These are phyloP conservation scores for Schwanniomyces polymorphus DNA, from an alignment of 805 yeast species.

Conservation along the genomic window DNA sequence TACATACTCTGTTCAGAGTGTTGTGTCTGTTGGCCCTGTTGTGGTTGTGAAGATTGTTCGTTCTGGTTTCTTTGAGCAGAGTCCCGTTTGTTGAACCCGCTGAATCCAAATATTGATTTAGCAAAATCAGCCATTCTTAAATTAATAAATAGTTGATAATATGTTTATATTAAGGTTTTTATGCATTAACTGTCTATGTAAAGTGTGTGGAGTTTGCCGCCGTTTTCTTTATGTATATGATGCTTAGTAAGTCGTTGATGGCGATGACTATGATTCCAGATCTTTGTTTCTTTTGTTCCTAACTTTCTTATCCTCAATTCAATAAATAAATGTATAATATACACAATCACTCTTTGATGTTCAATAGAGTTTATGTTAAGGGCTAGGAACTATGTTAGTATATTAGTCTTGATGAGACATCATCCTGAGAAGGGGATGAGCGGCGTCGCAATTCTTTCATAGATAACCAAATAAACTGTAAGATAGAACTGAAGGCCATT, in stretches of 20 bases:
- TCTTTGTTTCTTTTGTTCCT: not conserved
- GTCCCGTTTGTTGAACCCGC: conserved; percentile 33
- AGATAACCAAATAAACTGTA: not conserved
- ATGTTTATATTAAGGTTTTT: not conserved
- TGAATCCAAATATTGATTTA: conserved; percentile 43
- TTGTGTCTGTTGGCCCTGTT: not conserved
- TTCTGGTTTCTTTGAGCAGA: not conserved
- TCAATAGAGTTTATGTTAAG: not conserved
- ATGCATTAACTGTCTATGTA: not conserved
- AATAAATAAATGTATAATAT: not conserved
- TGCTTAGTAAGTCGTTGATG: not conserved
- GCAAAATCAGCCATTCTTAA: conserved; percentile 44
- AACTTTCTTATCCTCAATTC: not conserved
- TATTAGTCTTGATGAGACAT: not conserved
- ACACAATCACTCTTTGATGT: not conserved
- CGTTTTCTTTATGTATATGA: not conserved
- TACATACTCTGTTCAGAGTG: too few species aligned
- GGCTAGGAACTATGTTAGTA: not conserved
- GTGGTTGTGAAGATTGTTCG: not conserved
- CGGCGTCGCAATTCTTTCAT: not conserved
- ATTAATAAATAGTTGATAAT: not conserved
- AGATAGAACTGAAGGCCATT: not conserved
- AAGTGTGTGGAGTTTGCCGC: not conserved
- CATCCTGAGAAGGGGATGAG: not conserved
- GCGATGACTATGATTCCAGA: not conserved